Percentiles rank a stretch among this genome's conserved stretches.
phyloP scores from a whole-genome alignment of 1,284 basidiomycete genomes.

The Anthracocystis setariae region DNA sequence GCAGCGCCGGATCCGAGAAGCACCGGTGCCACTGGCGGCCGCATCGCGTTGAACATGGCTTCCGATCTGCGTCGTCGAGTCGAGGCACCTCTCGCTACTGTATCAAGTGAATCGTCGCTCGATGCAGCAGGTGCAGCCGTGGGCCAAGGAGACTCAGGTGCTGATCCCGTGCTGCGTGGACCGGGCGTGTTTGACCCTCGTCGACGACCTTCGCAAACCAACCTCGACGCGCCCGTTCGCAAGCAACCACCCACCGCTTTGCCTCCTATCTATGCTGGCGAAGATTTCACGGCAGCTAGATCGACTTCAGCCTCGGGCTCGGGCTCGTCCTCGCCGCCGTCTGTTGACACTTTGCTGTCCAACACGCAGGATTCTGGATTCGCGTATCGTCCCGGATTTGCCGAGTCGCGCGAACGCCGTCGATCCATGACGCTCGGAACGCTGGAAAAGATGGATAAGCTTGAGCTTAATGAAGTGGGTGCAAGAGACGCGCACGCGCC shows the following conservation, averaged over 20 bases:
- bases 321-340: constrained; percentile 29
- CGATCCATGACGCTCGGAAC: constrained; percentile 38
- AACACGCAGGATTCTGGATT: constrained; percentile 27
- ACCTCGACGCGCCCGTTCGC: constrained; percentile 11
- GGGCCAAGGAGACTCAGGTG: neutral
- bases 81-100: constrained; percentile 33
- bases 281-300: constrained; percentile 14
- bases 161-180: constrained; percentile 13
- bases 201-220: constrained; percentile 29
- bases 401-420: constrained; percentile 39
- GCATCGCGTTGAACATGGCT: constrained; percentile 37
- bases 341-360: constrained; percentile 9
- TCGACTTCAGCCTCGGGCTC: constrained; percentile 12
- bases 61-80: constrained; percentile 59
- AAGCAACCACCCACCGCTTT: constrained; percentile 21
- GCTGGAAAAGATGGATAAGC: constrained; percentile 30
- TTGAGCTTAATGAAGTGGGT: constrained; percentile 23
- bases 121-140: constrained; percentile 31
- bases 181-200: constrained; percentile 44
- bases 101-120: constrained; percentile 18
- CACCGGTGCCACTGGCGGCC: constrained; percentile 15
- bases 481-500: constrained; percentile 9
- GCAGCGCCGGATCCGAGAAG: constrained; percentile 53
- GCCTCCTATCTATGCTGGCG: constrained; percentile 36
- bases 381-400: constrained; percentile 36